Base-by-base conservation (phyloP, 768 basidiomycete genomes). In the Rhizopogon vesiculosus region DNA sequence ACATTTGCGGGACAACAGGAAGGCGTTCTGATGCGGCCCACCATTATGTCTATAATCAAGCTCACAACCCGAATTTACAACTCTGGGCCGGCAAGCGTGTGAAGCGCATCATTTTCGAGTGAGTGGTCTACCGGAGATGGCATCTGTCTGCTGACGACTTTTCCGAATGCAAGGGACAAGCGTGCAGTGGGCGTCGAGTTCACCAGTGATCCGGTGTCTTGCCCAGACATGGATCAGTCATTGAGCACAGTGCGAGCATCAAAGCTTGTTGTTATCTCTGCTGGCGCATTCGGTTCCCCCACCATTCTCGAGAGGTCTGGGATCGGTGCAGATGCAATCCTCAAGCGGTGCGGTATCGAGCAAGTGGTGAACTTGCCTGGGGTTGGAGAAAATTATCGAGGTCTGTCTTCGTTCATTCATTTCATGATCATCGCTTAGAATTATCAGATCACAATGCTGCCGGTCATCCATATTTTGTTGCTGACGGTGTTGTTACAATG, bases 241-340 rank as follows among this genome's bases (percentile, higher is more conserved):
- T 15, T 64, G 1, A 44, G 51, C 12, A 59, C 50, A 0, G 74
- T 66, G 5, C 64, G 45, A 13, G 77, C 74, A 3, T 61, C 60
- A 8, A 65, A 66, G 35, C 57, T 78, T 6, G 72, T 78, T 9
- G 66, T 78, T 0, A 42, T 78, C 3, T 72, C 72, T 15, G 71
- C 72, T 1, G 76, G 78, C 1, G 51, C 76, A 0, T 69, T 78
- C 25, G 76, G 76, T 15, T 76, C 76, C 0, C 76, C 82, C 0
- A 70, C 73, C 46, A 74, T 86, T 18, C 74, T 87, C 7, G 80
- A 85, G 61, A 72, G 84, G 3, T 83, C 76, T 2, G 78, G 78
- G 0, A 72, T 79, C 15, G 78, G 78, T 2, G 57, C 65, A 5
- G 57, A 56, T 41, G 58, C 59, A 1, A 42, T 73, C 1, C 68